These are phyloP conservation scores for Ciborinia camelliae DNA, from an alignment of 2,329 filamentous ascomycete genomes.

Conservation along the genomic window DNA sequence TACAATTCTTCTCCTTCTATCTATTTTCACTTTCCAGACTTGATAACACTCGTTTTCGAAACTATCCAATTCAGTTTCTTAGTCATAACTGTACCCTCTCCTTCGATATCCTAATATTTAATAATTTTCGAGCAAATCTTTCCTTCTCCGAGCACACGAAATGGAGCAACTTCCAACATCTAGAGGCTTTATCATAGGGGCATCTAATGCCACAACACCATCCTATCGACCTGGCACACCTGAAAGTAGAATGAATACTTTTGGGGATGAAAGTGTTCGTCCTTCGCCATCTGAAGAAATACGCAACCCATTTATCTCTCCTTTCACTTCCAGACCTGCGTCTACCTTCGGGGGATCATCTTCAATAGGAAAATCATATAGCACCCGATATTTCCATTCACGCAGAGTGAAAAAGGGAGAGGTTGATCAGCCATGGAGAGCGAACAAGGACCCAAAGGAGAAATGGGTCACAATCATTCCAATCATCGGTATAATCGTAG, in stretches of 20 bases:
- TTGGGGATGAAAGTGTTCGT: slow-evolving; percentile 33
- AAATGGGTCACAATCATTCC: slow-evolving; percentile 86
- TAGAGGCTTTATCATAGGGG: slow-evolving; percentile 24
- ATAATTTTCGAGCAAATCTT: not conserved
- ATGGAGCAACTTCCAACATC: slow-evolving; percentile 18
- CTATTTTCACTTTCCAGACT: not conserved
- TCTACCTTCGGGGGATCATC: slow-evolving; percentile 44
- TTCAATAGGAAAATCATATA: slow-evolving; percentile 33
- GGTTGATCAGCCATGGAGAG: slow-evolving; percentile 72
- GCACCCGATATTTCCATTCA: slow-evolving; percentile 36
- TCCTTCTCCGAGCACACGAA: not conserved
- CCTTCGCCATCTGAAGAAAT: slow-evolving; percentile 22
- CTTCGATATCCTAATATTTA: not conserved
- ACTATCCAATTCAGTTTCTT: not conserved
- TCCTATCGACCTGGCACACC: slow-evolving; percentile 39
- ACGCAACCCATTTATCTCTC: slow-evolving; percentile 36
- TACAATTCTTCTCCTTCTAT: not conserved
- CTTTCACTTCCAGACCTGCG: slow-evolving; percentile 43
- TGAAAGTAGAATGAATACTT: slow-evolving; percentile 36
- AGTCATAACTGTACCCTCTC: not conserved
- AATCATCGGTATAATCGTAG: slow-evolving; percentile 65
- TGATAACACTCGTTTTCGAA: not conserved
- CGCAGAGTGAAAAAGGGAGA: slow-evolving; percentile 64
- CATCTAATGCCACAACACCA: slow-evolving; percentile 38
- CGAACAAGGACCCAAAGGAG: slow-evolving; percentile 71